A percentile compares a stretch with the other conserved stretches of the same genome.
These are phyloP conservation scores for Echites panduratus DNA, from an alignment of 257 asterid species.

Conservation along the genomic window DNA sequence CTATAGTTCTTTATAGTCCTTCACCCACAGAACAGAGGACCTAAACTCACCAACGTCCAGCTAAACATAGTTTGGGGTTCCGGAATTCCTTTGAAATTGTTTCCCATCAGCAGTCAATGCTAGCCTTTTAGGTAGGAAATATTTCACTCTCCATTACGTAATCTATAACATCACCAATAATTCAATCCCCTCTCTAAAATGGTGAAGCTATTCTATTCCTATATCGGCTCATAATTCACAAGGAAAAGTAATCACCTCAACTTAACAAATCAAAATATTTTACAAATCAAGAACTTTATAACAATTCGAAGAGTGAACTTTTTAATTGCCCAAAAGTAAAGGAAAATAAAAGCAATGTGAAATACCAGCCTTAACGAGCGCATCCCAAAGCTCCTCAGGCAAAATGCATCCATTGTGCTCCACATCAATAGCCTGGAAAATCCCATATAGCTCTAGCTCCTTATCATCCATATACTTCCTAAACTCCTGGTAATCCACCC, in stretches of 20 bases:
- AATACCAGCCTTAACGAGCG: constrained; percentile 76
- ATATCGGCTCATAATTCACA: background rate
- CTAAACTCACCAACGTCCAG: background rate
- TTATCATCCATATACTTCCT: constrained; percentile 96
- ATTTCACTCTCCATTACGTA: background rate
- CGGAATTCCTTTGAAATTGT: background rate
- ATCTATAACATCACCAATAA: background rate
- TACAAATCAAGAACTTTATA: background rate
- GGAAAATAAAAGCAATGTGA: background rate
- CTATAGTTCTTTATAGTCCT: background rate
- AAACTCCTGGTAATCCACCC: constrained; percentile 91
- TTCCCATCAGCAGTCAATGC: background rate
- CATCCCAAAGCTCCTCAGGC: constrained; percentile 98
- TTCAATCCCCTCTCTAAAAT: background rate
- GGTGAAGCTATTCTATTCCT: background rate
- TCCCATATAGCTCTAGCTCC: constrained; percentile 85
- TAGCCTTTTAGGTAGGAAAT: background rate
- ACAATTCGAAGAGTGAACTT: background rate
- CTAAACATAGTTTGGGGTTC: background rate
- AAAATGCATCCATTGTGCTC: constrained; percentile 91
- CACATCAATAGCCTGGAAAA: constrained; percentile 94
- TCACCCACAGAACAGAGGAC: background rate
- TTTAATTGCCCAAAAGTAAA: background rate
- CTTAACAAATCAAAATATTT: background rate
- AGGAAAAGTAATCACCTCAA: background rate